Evolutionary conservation across 805 yeast species (phyloP), one percentile per base, ranked within the genome.

Genomic region (Teunomyces panamensis): DNA sequence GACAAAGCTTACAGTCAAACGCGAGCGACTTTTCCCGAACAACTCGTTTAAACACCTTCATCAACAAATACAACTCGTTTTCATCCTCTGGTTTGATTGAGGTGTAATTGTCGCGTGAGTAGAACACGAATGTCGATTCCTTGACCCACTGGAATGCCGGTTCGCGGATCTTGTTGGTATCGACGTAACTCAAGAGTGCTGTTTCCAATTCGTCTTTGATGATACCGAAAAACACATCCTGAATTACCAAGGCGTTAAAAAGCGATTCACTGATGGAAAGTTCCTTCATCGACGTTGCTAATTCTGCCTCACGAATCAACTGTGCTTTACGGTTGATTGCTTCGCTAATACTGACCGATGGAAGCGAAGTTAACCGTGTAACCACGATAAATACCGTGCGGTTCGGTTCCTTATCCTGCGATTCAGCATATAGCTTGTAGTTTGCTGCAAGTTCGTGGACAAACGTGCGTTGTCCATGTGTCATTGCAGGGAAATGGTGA

Each of bases 391-490:
- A 83, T 0, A 89, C 92, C 9, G 85, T 79, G 50, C 96, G 65
- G 45, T 80, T 73, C 0, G 96, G 96, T 54, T 89, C 96, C 2
- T 79, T 80, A 63, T 88, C 96, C 51, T 87, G 94, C 1, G 91
- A 79, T 56, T 87, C 90, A 0, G 85, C 72, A 55, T 78, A 82
- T 9, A 89, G 56, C 9, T 75, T 70, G 60, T 71, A 89, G 0
- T 80, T 65, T 24, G 73, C 79, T 0, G 90, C 84, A 35, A 90
- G 58, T 44, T 81, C 82, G 58, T 84, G 92, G 24, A 90, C 66
- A 58, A 89, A 89, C 51, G 71, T 71, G 42, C 97, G 71, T 62
- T 87, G 92, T 4, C 81, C 77, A 10, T 73, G 62, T 44, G 69
- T 75, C 96, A 90, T 88, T 13, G 92, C 85, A 13, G 83, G 83